Percentiles rank a stretch among this genome's conserved stretches.
Conservation (phyloP, 768 basidiomycete species). For the Rossbeevera mucosa region DNA sequence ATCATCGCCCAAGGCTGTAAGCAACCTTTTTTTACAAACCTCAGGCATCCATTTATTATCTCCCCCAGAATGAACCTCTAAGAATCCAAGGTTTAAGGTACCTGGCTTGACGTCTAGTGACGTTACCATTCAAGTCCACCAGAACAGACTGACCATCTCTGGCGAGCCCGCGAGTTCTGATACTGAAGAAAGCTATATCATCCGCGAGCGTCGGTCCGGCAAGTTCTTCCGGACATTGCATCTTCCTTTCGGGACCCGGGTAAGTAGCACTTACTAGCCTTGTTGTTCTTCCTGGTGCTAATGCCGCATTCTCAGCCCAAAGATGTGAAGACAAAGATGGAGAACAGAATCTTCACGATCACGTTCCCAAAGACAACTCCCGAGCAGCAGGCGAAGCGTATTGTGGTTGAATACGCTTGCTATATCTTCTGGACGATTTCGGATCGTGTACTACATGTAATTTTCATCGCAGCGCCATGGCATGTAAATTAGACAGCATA, state of each 20-base stretch:
- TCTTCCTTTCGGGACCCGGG: neutral
- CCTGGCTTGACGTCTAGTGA: conserved; percentile 50
- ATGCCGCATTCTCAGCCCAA: conserved; percentile 29
- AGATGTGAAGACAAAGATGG: conserved; percentile 45
- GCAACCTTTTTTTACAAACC: fast-evolving
- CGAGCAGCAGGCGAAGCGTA: conserved; percentile 40
- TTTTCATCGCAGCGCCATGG: no score
- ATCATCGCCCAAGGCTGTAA: conserved; percentile 25
- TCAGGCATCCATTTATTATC: neutral
- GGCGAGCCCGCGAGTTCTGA: conserved; percentile 36
- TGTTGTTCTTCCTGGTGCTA: neutral
- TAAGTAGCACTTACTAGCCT: neutral
- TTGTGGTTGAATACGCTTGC: conserved; percentile 19
- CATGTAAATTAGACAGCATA: no score
- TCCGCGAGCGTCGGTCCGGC: neutral
- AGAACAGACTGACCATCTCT: conserved; percentile 44
- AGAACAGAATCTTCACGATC: conserved; percentile 40
- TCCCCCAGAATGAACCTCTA: conserved; percentile 44
- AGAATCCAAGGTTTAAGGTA: conserved; percentile 47
- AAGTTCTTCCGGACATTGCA: neutral
- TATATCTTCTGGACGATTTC: neutral
- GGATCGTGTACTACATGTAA: no score
- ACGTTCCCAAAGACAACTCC: conserved; percentile 40
- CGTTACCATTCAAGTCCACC: conserved; percentile 44
- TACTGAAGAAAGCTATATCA: conserved; percentile 35